Evolutionary conservation across 2,329 filamentous ascomycete genomes (phyloP).

Genomic region (Esteya vermicola): DNA sequence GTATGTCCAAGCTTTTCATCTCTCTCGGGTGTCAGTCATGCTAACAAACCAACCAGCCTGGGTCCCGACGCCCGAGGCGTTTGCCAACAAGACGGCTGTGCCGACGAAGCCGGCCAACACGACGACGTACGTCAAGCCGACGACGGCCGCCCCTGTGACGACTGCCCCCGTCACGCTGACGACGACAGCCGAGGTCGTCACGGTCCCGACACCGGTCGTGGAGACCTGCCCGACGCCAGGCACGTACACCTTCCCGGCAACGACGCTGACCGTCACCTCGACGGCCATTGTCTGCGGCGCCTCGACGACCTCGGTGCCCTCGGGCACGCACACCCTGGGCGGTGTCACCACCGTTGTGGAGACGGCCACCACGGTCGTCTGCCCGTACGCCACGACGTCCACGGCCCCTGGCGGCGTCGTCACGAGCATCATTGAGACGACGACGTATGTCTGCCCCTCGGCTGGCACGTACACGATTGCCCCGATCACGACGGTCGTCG

Average conservation of each 20-base stretch:
- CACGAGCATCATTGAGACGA: slow-evolving; percentile 54
- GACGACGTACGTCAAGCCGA: not conserved
- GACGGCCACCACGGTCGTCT: slow-evolving; percentile 51
- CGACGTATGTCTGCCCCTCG: slow-evolving; percentile 40
- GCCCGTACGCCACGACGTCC: slow-evolving; percentile 52
- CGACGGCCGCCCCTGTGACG: not conserved
- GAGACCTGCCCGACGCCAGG: slow-evolving; percentile 50
- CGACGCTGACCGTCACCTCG: slow-evolving; percentile 52
- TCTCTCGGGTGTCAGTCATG: too few species aligned
- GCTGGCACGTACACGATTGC: slow-evolving; percentile 65
- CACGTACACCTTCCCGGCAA: slow-evolving; percentile 62
- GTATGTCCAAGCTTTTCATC: too few species aligned
- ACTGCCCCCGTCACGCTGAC: slow-evolving; percentile 2
- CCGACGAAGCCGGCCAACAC: not conserved
- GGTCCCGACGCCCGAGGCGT: not conserved
- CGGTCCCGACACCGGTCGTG: slow-evolving; percentile 35
- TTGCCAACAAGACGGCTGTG: not conserved
- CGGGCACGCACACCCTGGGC: slow-evolving; percentile 54
- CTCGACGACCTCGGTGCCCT: slow-evolving; percentile 44
- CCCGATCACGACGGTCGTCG: slow-evolving; percentile 43
- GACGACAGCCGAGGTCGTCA: slow-evolving; percentile 13
- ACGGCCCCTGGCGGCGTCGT: slow-evolving; percentile 41
- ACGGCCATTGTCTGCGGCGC: slow-evolving; percentile 53
- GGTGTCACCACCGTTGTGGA: slow-evolving; percentile 59
- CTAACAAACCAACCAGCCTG: not conserved